A percentile compares a stretch with the other conserved stretches of the same genome.
phyloP scores from a whole-genome alignment of 1,139 yeast genomes.

The Kodamaea derodonti region DNA sequence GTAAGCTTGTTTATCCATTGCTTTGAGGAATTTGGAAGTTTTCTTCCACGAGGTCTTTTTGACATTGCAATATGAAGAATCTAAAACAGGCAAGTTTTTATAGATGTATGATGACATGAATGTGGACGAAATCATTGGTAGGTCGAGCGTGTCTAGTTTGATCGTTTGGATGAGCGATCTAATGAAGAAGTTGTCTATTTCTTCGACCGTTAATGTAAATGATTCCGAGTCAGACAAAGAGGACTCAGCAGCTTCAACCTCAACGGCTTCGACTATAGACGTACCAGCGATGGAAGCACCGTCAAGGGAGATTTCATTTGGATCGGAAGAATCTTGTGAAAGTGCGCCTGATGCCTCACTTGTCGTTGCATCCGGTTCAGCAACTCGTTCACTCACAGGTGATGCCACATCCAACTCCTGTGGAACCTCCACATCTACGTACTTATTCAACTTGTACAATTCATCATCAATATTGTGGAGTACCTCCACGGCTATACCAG shows the following conservation, averaged over 20 bases:
- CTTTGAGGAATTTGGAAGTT: constrained; percentile 76
- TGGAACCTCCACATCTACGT: constrained; percentile 40
- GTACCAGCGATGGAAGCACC: constrained; percentile 3
- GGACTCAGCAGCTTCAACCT: neutral
- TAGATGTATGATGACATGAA: constrained; percentile 69
- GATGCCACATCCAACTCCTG: constrained; percentile 23
- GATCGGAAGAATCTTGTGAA: constrained; percentile 1
- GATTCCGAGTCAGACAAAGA: constrained; percentile 17
- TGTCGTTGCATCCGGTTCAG: constrained; percentile 38
- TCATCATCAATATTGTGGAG: constrained; percentile 55
- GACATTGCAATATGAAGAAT: constrained; percentile 54
- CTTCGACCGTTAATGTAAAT: constrained; percentile 47
- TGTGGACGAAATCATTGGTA: constrained; percentile 67
- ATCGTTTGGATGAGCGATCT: constrained; percentile 68
- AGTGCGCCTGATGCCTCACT: constrained; percentile 23
- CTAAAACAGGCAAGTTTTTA: constrained; percentile 63
- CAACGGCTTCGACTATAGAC: neutral
- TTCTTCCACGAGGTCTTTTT: constrained; percentile 90
- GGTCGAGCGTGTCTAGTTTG: constrained; percentile 50
- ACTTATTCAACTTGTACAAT: constrained; percentile 43
- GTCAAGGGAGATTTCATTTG: neutral
- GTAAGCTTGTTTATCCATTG: constrained; percentile 73
- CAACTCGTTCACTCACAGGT: constrained; percentile 23
- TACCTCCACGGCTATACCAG: constrained; percentile 67
- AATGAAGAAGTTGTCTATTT: constrained; percentile 73